Conservation (phyloP, 1,284 basidiomycete genomes). For the Rhodotorula sp. region DNA sequence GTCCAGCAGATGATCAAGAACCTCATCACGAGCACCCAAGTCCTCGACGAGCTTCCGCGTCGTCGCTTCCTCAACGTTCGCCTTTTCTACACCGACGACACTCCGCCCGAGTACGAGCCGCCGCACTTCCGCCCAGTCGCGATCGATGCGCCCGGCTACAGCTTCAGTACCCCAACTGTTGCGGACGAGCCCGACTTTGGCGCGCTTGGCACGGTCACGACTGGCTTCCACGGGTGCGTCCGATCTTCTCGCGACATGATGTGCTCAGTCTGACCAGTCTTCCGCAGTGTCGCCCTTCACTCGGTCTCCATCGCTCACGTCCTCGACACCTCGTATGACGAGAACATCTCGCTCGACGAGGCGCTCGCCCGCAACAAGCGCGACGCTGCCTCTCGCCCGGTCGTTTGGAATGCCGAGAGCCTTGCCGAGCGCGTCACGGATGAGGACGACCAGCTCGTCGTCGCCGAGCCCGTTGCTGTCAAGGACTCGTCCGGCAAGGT, state of each 20-base stretch:
- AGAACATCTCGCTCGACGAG: conserved; percentile 23
- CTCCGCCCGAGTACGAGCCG: conserved; percentile 56
- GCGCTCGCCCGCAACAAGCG: conserved; percentile 21
- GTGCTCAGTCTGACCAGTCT: no score
- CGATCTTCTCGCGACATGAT: background rate
- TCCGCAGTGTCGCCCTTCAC: conserved; percentile 22
- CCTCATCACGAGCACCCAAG: conserved; percentile 67
- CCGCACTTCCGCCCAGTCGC: conserved; percentile 22
- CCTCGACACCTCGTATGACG: conserved; percentile 38
- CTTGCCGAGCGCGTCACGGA: conserved; percentile 23
- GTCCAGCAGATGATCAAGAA: conserved; percentile 39
- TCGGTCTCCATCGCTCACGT: conserved; percentile 37
- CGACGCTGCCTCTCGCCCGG: conserved; percentile 27
- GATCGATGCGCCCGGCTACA: conserved; percentile 7
- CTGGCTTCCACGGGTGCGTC: conserved; percentile 33
- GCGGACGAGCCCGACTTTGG: conserved; percentile 26
- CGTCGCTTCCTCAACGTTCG: conserved; percentile 76
- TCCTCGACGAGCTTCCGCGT: conserved; percentile 75
- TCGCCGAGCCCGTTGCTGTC: conserved; percentile 18
- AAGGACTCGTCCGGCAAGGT: conserved; percentile 14
- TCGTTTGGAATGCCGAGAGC: conserved; percentile 40
- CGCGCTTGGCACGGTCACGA: conserved; percentile 24
- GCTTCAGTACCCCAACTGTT: conserved; percentile 15
- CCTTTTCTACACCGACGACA: conserved; percentile 69
- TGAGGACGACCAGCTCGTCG: conserved; percentile 12